Conservation (phyloP, 2,329 filamentous ascomycete genomes). For the Monascus ruber region DNA sequence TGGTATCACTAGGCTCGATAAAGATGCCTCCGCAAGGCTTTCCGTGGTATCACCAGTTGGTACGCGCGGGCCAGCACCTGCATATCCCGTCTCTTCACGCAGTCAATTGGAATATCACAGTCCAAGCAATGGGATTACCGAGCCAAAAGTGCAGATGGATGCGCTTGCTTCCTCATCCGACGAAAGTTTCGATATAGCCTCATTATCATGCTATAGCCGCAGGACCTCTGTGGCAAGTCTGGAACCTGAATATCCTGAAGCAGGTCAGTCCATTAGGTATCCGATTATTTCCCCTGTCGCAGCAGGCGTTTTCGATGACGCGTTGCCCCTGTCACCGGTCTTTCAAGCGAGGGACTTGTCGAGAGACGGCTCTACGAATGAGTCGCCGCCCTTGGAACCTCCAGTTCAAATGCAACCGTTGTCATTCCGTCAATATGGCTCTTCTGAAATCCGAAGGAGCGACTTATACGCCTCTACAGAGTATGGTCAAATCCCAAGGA, state of each 20-base stretch:
- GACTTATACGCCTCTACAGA: no score
- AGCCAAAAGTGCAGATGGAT: constrained; percentile 1
- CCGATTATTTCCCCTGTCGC: constrained; percentile 14
- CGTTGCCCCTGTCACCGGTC: constrained; percentile 3
- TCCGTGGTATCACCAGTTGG: constrained; percentile 1
- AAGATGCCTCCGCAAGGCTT: constrained; percentile 13
- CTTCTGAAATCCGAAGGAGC: background rate
- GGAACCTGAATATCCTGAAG: constrained; percentile 13
- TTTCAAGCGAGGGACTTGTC: constrained; percentile 10
- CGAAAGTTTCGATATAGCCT: constrained; percentile 16
- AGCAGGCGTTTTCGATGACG: constrained; percentile 25
- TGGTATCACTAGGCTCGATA: no score
- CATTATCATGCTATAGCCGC: constrained; percentile 24
- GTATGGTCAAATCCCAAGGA: no score
- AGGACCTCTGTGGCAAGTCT: constrained; percentile 24
- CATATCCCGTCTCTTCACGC: background rate
- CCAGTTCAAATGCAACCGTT: constrained; percentile 18
- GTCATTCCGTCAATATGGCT: constrained; percentile 9
- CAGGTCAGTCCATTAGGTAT: constrained; percentile 10
- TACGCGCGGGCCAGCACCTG: background rate
- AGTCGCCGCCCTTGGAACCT: constrained; percentile 30
- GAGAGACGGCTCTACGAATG: constrained; percentile 22
- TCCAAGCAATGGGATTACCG: constrained; percentile 1
- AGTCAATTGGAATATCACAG: constrained; percentile 6
- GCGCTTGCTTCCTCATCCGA: constrained; percentile 14